A percentile compares a stretch with the other conserved stretches of the same genome.
Evolutionary conservation across 2,329 filamentous ascomycete genomes (phyloP).

Genomic region (Talaromyces sp.): DNA sequence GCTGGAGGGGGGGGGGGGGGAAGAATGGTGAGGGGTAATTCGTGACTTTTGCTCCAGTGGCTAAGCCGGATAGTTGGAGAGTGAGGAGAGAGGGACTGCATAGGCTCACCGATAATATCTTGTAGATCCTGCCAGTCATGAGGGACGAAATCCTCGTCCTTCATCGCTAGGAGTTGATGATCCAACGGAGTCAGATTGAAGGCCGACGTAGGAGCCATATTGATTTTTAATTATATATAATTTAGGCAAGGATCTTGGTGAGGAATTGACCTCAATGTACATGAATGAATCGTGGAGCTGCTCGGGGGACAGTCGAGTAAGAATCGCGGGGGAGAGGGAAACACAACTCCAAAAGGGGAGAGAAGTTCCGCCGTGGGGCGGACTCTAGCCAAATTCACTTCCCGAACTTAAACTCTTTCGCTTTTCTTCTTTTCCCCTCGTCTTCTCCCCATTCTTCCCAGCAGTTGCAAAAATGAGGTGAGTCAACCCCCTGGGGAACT

Average conservation of each 20-base stretch:
- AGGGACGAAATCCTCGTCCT: constrained; percentile 55
- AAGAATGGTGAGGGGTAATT: constrained; percentile 16
- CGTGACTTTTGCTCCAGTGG: not conserved
- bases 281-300: not conserved
- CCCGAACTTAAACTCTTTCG: no score
- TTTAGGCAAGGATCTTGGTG: not conserved
- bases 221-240: not conserved
- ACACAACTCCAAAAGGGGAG: constrained; percentile 19
- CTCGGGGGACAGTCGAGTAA: constrained; percentile 5
- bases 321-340: not conserved
- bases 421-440: not conserved
- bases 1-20: no score
- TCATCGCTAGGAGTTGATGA: constrained; percentile 52
- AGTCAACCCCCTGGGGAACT: constrained; percentile 2
- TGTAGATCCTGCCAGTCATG: constrained; percentile 58
- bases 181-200: constrained; percentile 56
- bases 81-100: constrained; percentile 7
- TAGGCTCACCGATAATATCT: constrained; percentile 53
- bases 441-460: not conserved
- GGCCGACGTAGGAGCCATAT: constrained; percentile 27
- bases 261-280: not conserved
- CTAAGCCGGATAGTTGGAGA: constrained; percentile 5
- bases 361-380: constrained; percentile 28
- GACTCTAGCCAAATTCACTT: constrained; percentile 6
- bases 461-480: constrained; percentile 34